Evolutionary conservation across 2,329 filamentous ascomycete genomes (phyloP).

Genomic region (Calonectria naviculata): DNA sequence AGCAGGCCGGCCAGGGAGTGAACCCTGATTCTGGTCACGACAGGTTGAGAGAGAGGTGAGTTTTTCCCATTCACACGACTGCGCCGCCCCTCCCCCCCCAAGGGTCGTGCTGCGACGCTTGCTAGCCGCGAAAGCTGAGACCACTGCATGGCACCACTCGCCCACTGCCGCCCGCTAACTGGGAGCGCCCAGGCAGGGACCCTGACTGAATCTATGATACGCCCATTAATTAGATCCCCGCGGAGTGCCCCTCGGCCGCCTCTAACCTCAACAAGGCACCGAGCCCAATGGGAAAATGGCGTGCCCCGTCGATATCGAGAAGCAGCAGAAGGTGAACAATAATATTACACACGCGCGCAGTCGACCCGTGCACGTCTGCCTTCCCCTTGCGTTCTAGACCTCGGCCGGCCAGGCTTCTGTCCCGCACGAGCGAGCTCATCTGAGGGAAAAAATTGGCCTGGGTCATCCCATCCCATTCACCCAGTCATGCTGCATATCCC

Average conservation of each 20-base stretch:
- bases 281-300: background rate
- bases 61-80: background rate
- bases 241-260: background rate
- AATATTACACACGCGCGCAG: background rate
- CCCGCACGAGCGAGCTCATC: background rate
- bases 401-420: background rate
- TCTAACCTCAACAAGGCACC: conserved; percentile 3
- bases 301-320: background rate
- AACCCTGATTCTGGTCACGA: background rate
- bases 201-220: conserved; percentile 8
- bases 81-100: no score
- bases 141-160: conserved; percentile 20
- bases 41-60: background rate
- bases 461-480: conserved; percentile 2
- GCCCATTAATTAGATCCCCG: conserved; percentile 4
- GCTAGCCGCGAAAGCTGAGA: conserved; percentile 15
- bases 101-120: background rate
- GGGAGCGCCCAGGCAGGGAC: background rate
- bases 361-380: background rate
- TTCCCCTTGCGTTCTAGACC: conserved; percentile 11
- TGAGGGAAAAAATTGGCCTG: conserved; percentile 17
- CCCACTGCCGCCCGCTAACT: conserved; percentile 1
- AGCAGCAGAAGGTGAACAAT: background rate
- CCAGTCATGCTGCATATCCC: conserved; percentile 2
- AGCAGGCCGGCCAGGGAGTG: background rate